Conservation (phyloP, 2,329 filamentous ascomycete genomes). For the Ceratocystis destructans region DNA sequence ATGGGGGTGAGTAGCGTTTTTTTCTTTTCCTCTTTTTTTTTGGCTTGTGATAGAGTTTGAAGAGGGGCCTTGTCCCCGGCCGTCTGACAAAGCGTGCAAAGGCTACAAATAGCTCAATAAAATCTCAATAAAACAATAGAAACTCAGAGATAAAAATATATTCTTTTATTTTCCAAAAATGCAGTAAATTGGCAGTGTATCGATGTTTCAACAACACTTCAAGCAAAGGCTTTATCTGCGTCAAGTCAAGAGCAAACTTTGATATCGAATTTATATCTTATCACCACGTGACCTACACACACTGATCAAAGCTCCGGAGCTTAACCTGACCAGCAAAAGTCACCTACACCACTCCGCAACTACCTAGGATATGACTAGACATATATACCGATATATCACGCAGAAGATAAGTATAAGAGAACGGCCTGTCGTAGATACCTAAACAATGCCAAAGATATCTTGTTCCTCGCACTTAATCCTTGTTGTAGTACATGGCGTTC, state of each 20-base stretch:
- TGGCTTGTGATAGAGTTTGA: neutral
- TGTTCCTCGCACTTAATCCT: neutral
- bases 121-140: neutral
- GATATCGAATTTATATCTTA: constrained; percentile 16
- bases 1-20: neutral
- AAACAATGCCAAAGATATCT: neutral
- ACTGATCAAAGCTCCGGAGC: neutral
- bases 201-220: neutral
- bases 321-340: neutral
- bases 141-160: neutral
- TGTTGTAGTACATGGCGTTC: constrained; percentile 6
- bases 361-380: neutral
- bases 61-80: neutral
- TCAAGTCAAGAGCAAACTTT: constrained; percentile 9
- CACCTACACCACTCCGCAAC: neutral
- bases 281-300: constrained; percentile 12
- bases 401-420: neutral
- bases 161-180: neutral
- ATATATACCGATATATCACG: neutral
- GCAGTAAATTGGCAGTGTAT: neutral
- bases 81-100: neutral
- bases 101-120: neutral
- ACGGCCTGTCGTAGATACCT: too few species aligned
- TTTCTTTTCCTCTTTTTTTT: constrained; percentile 23
- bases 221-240: neutral